Evolutionary conservation across 495 filamentous ascomycete species (phyloP), one percentile per base, ranked within the genome.

Genomic region (Daldinia grandis): DNA sequence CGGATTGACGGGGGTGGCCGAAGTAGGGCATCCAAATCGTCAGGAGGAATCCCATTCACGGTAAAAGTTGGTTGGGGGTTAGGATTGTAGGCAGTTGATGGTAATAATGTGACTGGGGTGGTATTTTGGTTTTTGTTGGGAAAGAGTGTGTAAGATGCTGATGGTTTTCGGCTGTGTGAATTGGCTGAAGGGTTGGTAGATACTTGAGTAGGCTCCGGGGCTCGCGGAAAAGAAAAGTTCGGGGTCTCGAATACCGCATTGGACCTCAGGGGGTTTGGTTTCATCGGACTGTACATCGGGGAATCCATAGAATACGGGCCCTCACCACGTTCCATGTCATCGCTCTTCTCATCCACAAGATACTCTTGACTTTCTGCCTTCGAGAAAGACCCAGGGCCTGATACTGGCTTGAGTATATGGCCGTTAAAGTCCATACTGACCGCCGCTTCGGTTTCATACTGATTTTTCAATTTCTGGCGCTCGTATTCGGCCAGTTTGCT

Each of bases 401-500:
- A 55, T 31, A 80, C 75, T 3, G 74, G 74, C 24, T 78, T 58
- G 62, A 79, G 69, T 15, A 79, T 72, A 17, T 82, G 78, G 35
- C 61, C 69, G 58, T 78, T 74, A 31, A 75, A 77, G 17, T 79
- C 76, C 31, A 64, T 47, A 35, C 71, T 70, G 56, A 58, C 67
- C 7, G 68, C 57, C 0, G 72, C 75, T 25, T 60, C 65, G 1
- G 72, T 68, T 31, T 70, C 47, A 44, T 71, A 73, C 24, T 80
- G 76, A 31, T 78, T 72, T 65, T 76, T 78, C 25, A 71, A 31
- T 63, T 73, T 76, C 31, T 79, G 76, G 6, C 75, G 77, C 62
- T 83, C 81, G n/a, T 78, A 77, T 42, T 81, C 78, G 30, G 72
- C 78, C 14, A 75, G 66, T 64, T 84, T 83, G 67, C 80, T 77